Evolutionary conservation across 331 rosid genomes (phyloP).

Genomic region (Quercus tomentella): DNA sequence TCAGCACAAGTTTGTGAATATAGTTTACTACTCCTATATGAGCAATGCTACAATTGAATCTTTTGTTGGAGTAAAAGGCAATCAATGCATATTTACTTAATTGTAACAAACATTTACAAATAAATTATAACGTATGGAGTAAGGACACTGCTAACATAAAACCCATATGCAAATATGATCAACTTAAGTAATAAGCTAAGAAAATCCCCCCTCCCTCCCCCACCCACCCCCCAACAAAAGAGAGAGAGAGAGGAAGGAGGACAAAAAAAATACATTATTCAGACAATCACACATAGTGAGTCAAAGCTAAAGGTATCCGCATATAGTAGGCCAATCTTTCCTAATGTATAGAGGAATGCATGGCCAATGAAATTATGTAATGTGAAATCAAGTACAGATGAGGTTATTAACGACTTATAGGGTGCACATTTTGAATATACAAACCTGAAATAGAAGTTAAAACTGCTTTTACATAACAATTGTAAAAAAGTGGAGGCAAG

Average conservation of each 20-base stretch:
- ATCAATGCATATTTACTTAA: not conserved
- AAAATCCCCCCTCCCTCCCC: not conserved
- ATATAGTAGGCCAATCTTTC: not conserved
- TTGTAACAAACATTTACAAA: not conserved
- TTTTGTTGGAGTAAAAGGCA: not conserved
- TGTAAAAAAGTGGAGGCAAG: not conserved
- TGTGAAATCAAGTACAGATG: not conserved
- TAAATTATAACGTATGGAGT: not conserved
- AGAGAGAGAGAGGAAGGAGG: not conserved
- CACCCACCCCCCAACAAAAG: too few relatives aligned
- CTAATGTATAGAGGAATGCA: not conserved
- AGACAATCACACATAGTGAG: not conserved
- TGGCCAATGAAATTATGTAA: not conserved
- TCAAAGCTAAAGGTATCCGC: not conserved
- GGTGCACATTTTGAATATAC: not conserved
- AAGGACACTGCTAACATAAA: not conserved
- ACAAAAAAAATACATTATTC: not conserved
- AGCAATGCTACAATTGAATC: not conserved
- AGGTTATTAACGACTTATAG: not conserved
- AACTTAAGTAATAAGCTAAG: not conserved
- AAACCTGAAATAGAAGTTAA: not conserved
- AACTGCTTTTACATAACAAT: not conserved
- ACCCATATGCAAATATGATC: not conserved
- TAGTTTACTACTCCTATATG: constrained; percentile 1
- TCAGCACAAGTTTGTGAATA: constrained; percentile 31